A percentile compares a stretch with the other conserved stretches of the same genome.
These are phyloP conservation scores for Verticillium nubilum DNA, from an alignment of 2,329 filamentous ascomycete genomes.

Conservation along the genomic window DNA sequence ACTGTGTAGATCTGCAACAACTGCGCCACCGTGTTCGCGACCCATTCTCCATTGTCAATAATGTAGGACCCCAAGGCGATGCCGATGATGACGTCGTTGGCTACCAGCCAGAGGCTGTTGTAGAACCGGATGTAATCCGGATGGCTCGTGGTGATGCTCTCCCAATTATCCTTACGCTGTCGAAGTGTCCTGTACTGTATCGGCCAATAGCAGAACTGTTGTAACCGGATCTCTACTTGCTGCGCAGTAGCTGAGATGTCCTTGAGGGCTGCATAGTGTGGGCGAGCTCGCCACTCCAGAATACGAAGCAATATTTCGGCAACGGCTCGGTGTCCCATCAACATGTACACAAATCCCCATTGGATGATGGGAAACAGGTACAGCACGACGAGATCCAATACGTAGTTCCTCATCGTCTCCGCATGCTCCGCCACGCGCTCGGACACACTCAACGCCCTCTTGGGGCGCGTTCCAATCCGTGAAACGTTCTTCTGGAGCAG, in stretches of 20 bases:
- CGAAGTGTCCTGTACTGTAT: conserved; percentile 91
- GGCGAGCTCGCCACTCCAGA: conserved; percentile 78
- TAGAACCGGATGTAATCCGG: conserved; percentile 99
- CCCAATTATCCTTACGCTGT: conserved; percentile 88
- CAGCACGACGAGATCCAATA: conserved; percentile 66
- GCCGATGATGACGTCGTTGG: conserved; percentile 97
- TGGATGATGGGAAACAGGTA: conserved; percentile 77
- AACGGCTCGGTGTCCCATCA: conserved; percentile 73
- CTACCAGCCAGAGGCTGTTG: conserved; percentile 96
- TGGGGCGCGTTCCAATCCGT: conserved; percentile 74
- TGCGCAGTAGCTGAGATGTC: conserved; percentile 96
- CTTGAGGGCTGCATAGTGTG: conserved; percentile 79
- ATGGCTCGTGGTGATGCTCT: conserved; percentile 90
- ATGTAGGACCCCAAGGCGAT: conserved; percentile 96
- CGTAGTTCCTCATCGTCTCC: conserved; percentile 73
- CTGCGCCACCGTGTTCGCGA: conserved; percentile 72
- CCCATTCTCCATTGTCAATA: conserved; percentile 85
- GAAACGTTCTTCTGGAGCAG: conserved; percentile 85
- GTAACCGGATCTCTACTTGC: conserved; percentile 91
- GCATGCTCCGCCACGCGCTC: conserved; percentile 94
- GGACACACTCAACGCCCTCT: conserved; percentile 84
- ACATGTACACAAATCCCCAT: conserved; percentile 65
- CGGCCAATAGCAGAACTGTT: conserved; percentile 99
- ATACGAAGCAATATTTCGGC: conserved; percentile 75
- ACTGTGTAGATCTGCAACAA: conserved; percentile 80